Evolutionary conservation across 352 stramenopile species (phyloP), one percentile per base, ranked within the genome.

Genomic region (Globisporangium abappressorium): DNA sequence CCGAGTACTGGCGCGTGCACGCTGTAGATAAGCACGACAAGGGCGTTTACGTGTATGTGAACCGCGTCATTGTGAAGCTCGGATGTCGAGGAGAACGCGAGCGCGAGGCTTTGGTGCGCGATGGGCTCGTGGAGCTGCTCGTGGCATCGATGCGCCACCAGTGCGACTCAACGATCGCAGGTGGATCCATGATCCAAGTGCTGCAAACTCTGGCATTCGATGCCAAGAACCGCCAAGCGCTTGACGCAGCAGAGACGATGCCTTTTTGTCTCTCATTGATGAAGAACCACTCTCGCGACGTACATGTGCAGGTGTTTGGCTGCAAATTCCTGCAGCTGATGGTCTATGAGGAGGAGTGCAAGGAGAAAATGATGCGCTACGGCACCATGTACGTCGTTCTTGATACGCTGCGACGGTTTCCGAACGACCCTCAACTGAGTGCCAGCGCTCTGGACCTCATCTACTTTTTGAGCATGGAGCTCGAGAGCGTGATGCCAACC

Each of bases 281-380:
- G 79, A 56, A 73, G 11, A 63, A 49, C 0, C 75, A 87, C 9
- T 30, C 56, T 0, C 69, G 24, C 0, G 73, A 81, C 5, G 62
- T 77, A 20, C 53, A 64, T 0, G 70, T 91, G 5, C 82, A 91
- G 56, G 51, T 85, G 1, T 76, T 70, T 57, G 77, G 79, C 6
- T 91, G 81, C 66, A 85, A 87, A 55, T 89, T 94, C 34, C 70
- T 94, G 2, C 84, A 89, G 69, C 76, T 81, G 41, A 88, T 94
- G 78, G 71, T 73, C 7, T 80, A 87, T 30, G 85, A 92, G 53
- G 78, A 91, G 15, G 66, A 76, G 11, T 73, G 74, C 30, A 92
- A 85, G 63, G 65, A 80, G 14, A 65, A 66, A 2, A 80, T 92
- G n/a, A 34, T 72, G n/a, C 56, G 71, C 3, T 46, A 70, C 12